A percentile compares a stretch with the other conserved stretches of the same genome.
Conservation (phyloP, 805 yeast species). For the Wickerhamiella lipophila region DNA sequence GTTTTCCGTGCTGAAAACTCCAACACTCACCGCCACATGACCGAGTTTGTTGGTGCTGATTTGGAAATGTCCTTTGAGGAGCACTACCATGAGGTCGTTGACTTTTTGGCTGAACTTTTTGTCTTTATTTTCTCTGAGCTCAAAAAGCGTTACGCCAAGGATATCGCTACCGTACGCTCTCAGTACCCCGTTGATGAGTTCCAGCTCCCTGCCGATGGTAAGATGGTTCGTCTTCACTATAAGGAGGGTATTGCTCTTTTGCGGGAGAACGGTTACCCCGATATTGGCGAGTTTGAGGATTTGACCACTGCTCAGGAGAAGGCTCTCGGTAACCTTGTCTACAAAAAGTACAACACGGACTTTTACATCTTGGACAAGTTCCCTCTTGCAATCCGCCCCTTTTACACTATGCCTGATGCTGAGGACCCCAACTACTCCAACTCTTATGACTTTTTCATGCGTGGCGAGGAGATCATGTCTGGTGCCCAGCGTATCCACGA, state of each 20-base stretch:
- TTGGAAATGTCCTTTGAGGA: conserved; percentile 97
- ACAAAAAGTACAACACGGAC: conserved; percentile 92
- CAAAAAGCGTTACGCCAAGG: conserved; percentile 63
- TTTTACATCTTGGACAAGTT: conserved; percentile 96
- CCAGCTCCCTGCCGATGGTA: conserved; percentile 83
- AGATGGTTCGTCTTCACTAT: conserved; percentile 81
- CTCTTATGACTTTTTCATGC: conserved; percentile 98
- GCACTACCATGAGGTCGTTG: conserved; percentile 86
- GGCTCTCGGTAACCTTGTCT: conserved; percentile 77
- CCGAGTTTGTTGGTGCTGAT: conserved; percentile 95
- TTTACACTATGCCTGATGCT: conserved; percentile 98
- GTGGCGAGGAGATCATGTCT: conserved; percentile 98
- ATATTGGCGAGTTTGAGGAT: conserved; percentile 66
- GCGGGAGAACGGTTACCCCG: conserved; percentile 78
- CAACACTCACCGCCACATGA: conserved; percentile 98
- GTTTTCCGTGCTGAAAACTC: conserved; percentile 99
- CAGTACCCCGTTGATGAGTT: conserved; percentile 98
- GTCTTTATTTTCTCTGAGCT: conserved; percentile 79
- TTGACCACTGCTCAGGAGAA: conserved; percentile 90
- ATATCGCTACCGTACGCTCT: conserved; percentile 78
- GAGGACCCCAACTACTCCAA: conserved; percentile 85
- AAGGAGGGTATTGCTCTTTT: conserved; percentile 83
- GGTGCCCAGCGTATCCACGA: conserved; percentile 99
- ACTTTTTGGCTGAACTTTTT: conserved; percentile 55
- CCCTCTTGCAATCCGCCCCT: conserved; percentile 94